Conservation (phyloP, 768 basidiomycete genomes). For the Myochromella boudieri region DNA sequence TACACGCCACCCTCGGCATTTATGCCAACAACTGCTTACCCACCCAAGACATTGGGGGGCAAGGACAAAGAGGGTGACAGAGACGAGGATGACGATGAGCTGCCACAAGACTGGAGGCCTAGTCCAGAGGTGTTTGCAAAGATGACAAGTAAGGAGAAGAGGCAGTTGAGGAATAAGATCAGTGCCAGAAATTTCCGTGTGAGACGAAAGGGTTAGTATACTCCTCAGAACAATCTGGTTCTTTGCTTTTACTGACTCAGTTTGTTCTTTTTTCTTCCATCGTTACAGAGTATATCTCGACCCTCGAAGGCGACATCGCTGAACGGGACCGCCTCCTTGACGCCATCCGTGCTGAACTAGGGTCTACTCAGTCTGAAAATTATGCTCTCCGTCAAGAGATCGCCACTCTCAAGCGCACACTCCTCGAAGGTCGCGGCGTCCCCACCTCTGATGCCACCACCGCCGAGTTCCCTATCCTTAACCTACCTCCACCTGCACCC, state of each 20-base stretch:
- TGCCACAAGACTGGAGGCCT: conserved; percentile 81
- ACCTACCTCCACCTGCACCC: conserved; percentile 52
- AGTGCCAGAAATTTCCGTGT: conserved; percentile 95
- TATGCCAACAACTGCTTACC: conserved; percentile 18
- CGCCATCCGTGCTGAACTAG: conserved; percentile 82
- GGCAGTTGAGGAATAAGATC: conserved; percentile 96
- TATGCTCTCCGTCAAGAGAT: conserved; percentile 79
- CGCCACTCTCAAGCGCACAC: conserved; percentile 66
- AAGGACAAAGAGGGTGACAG: conserved; percentile 30
- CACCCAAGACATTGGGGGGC: conserved; percentile 9
- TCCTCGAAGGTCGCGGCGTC: conserved; percentile 66
- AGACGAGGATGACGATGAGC: conserved; percentile 50
- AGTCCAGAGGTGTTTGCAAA: conserved; percentile 93
- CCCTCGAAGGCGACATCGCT: conserved; percentile 90
- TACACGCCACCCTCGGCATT: conserved; percentile 16
- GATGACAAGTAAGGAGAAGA: conserved; percentile 93
- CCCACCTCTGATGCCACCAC: background rate
- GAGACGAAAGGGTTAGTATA: conserved; percentile 75
- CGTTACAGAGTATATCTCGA: conserved; percentile 83
- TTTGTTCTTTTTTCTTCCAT: no score
- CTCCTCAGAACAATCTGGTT: conserved; percentile 12
- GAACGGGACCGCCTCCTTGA: conserved; percentile 91
- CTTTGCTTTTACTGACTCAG: conserved; percentile 9
- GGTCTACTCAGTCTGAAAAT: conserved; percentile 79
- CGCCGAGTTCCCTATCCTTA: conserved; percentile 31